Evolutionary conservation across 345 rosid genomes (phyloP).

Genomic region (Mercurialis annua): DNA sequence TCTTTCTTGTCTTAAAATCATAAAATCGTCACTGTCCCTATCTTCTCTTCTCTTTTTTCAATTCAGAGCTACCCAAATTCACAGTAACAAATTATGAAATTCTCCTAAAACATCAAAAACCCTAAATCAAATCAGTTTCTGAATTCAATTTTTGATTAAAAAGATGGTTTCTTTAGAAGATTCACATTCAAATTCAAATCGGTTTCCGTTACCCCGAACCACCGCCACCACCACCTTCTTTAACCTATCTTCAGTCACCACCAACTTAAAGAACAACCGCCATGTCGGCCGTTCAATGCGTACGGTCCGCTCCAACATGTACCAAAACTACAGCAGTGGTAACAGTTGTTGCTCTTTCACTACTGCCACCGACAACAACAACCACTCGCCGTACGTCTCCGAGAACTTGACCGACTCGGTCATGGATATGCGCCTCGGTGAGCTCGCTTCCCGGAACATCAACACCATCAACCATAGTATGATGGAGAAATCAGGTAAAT

Average conservation of each 20-base stretch:
- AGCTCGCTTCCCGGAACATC: slow-evolving; percentile 44
- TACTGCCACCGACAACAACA: slow-evolving; percentile 43
- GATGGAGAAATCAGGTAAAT: slow-evolving; percentile 32
- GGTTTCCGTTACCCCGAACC: slow-evolving; percentile 51
- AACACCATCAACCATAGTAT: not conserved
- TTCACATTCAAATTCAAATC: slow-evolving; percentile 47
- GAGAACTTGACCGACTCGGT: slow-evolving; percentile 81
- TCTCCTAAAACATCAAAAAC: slow-evolving; percentile 3
- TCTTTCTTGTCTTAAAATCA: too few relatives aligned
- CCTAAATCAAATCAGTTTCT: not conserved
- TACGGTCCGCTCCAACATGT: slow-evolving; percentile 66
- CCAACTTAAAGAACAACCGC: slow-evolving; percentile 49
- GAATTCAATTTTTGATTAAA: not conserved
- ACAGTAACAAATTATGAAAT: slow-evolving; percentile 20
- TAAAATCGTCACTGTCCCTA: not conserved
- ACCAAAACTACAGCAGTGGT: slow-evolving; percentile 36
- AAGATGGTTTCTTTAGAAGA: slow-evolving; percentile 75
- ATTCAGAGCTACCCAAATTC: not conserved
- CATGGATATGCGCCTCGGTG: slow-evolving; percentile 84
- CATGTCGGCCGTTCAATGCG: slow-evolving; percentile 86
- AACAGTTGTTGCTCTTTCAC: slow-evolving; percentile 44
- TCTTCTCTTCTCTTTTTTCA: slow-evolving; percentile 4
- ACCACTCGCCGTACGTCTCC: slow-evolving; percentile 55
- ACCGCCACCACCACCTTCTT: slow-evolving; percentile 21
- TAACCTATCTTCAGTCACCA: slow-evolving; percentile 34